phyloP scores from a whole-genome alignment of 2,329 filamentous ascomycete species.

The Shiraia sp. region DNA sequence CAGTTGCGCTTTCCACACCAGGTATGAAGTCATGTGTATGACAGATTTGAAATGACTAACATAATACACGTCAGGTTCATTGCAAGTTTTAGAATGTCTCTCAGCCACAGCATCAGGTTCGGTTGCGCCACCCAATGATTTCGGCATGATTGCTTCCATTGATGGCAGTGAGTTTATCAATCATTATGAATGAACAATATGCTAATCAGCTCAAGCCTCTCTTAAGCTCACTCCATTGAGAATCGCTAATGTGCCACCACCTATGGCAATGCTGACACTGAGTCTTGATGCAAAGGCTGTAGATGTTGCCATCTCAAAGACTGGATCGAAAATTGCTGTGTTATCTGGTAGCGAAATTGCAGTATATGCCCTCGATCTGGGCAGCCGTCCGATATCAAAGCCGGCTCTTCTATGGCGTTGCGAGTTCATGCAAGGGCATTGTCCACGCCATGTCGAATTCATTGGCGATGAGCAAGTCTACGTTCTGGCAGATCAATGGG shows the following conservation, averaged over 20 bases:
- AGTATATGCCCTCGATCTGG: conserved; percentile 70
- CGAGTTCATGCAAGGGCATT: conserved; percentile 15
- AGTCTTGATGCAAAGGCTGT: conserved; percentile 63
- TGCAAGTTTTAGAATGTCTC: conserved; percentile 66
- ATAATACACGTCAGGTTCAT: conserved; percentile 41
- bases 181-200: conserved; percentile 9
- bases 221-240: conserved; percentile 86
- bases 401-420: conserved; percentile 49
- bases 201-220: conserved; percentile 44
- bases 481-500: conserved; percentile 40
- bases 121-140: conserved; percentile 71
- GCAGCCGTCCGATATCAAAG: conserved; percentile 55
- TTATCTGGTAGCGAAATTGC: conserved; percentile 69
- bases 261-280: conserved; percentile 84
- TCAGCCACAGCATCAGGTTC: conserved; percentile 72
- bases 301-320: conserved; percentile 70
- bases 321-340: conserved; percentile 62
- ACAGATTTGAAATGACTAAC: neutral
- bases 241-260: conserved; percentile 84
- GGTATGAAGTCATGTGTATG: conserved; percentile 16
- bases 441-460: conserved; percentile 55
- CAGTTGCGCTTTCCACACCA: conserved; percentile 59
- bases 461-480: conserved; percentile 44
- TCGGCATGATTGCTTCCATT: conserved; percentile 79
- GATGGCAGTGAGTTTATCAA: conserved; percentile 67